A percentile compares a stretch with the other conserved stretches of the same genome.
Evolutionary conservation across 2,329 filamentous ascomycete species (phyloP).

Genomic region (Xylariaceae sp.): DNA sequence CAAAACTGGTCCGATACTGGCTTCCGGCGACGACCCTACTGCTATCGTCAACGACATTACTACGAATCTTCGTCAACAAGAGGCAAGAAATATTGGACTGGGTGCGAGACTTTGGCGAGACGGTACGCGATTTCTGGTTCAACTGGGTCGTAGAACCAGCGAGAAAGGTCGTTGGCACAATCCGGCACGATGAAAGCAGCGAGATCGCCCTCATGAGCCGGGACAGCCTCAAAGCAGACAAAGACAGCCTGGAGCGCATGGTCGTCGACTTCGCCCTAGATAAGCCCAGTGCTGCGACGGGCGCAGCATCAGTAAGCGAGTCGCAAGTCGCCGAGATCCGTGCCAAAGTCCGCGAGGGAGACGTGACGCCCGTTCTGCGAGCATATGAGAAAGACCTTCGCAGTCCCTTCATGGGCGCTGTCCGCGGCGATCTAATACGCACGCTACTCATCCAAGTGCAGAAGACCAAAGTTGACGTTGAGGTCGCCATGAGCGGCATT

Average conservation of each 20-base stretch:
- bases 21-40: conserved; percentile 67
- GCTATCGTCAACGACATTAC: conserved; percentile 80
- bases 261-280: conserved; percentile 93
- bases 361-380: conserved; percentile 84
- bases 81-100: conserved; percentile 75
- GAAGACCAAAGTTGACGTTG: conserved; percentile 97
- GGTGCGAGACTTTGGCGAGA: conserved; percentile 74
- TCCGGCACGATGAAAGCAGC: conserved; percentile 85
- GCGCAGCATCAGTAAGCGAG: conserved; percentile 54
- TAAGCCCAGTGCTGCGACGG: conserved; percentile 61
- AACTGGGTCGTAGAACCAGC: conserved; percentile 93
- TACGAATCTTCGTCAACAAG: conserved; percentile 71
- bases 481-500: conserved; percentile 93
- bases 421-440: conserved; percentile 82
- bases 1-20: conserved; percentile 80
- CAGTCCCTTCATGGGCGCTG: conserved; percentile 73
- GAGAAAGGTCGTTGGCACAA: conserved; percentile 81
- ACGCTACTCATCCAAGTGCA: conserved; percentile 94
- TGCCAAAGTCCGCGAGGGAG: conserved; percentile 80
- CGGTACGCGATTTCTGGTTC: conserved; percentile 82
- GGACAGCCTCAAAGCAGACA: conserved; percentile 83
- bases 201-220: conserved; percentile 97
- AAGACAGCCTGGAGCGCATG: conserved; percentile 92
- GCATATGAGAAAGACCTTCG: conserved; percentile 89
- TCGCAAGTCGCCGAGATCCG: conserved; percentile 70